Evolutionary conservation across 169 alveolate species (phyloP).

Genomic region (Plasmodium coatneyi): DNA sequence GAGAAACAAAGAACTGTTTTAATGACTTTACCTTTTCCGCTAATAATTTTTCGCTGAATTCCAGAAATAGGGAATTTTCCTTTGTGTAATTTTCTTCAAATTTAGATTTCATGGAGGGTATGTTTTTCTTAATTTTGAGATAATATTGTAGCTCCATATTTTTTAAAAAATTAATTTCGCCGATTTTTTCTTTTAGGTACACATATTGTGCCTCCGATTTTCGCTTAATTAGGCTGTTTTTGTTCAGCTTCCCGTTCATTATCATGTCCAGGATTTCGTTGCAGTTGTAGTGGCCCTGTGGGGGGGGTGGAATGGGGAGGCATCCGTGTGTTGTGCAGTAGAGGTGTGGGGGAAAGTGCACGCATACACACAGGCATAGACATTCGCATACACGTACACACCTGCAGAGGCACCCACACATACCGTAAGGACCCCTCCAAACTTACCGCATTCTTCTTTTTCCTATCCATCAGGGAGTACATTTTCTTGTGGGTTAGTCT

Average conservation of each 20-base stretch:
- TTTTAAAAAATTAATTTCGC: constrained; percentile 49
- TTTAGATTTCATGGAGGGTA: constrained; percentile 20
- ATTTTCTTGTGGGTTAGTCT: constrained; percentile 50
- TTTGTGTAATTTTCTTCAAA: background rate
- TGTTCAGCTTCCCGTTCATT: constrained; percentile 27
- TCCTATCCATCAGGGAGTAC: constrained; percentile 31
- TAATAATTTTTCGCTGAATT: constrained; percentile 50
- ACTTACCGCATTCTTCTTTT: constrained; percentile 37
- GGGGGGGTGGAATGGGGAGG: background rate
- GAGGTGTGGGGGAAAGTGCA: background rate
- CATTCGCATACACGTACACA: background rate
- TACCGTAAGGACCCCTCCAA: background rate
- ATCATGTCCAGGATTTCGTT: constrained; percentile 62
- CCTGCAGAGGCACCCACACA: background rate
- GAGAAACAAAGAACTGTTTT: constrained; percentile 47
- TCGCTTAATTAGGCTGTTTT: constrained; percentile 27
- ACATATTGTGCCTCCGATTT: constrained; percentile 29
- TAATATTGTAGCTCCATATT: constrained; percentile 57
- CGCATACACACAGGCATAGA: background rate
- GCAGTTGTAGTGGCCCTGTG: constrained; percentile 37
- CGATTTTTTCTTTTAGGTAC: constrained; percentile 41
- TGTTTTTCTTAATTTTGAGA: constrained; percentile 34
- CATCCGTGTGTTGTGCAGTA: background rate
- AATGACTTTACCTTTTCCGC: constrained; percentile 62
- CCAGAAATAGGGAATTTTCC: constrained; percentile 25